phyloP scores from a whole-genome alignment of 2,329 filamentous ascomycete genomes.

The Uncinocarpus reesii region DNA sequence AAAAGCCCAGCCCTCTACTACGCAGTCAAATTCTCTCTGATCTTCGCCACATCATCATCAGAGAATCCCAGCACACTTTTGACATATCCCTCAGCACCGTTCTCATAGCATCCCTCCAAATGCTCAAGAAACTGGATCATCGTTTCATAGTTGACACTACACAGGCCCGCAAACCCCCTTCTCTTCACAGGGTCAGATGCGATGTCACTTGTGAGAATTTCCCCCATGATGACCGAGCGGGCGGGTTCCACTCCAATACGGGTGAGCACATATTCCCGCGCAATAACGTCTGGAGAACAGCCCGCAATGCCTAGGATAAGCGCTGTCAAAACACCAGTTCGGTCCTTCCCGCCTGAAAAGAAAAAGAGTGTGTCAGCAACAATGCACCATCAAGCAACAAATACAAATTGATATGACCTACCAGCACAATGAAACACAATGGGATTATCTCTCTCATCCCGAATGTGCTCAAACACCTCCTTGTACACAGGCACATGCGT shows the following conservation, averaged over 20 bases:
- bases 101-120: constrained; percentile 47
- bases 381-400: not conserved
- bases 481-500: constrained; percentile 50
- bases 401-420: not conserved
- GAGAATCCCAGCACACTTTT: constrained; percentile 48
- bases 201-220: constrained; percentile 37
- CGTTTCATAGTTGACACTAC: constrained; percentile 30
- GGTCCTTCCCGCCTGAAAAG: constrained; percentile 51
- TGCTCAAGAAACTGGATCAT: constrained; percentile 45
- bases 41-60: constrained; percentile 43
- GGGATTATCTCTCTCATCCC: constrained; percentile 37
- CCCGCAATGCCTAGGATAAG: constrained; percentile 55
- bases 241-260: constrained; percentile 34
- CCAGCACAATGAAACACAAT: constrained; percentile 63
- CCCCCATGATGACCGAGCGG: constrained; percentile 42
- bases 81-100: constrained; percentile 55
- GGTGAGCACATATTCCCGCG: constrained; percentile 17
- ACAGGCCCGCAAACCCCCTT: constrained; percentile 29
- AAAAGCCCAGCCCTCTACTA: not conserved
- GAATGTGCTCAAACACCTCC: constrained; percentile 50
- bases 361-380: not conserved
- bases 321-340: constrained; percentile 60
- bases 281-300: constrained; percentile 50
- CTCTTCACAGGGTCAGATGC: constrained; percentile 34
- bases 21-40: constrained; percentile 36